Conservation (phyloP, 148 eudicot genomes). For the Polygonum aviculare region DNA sequence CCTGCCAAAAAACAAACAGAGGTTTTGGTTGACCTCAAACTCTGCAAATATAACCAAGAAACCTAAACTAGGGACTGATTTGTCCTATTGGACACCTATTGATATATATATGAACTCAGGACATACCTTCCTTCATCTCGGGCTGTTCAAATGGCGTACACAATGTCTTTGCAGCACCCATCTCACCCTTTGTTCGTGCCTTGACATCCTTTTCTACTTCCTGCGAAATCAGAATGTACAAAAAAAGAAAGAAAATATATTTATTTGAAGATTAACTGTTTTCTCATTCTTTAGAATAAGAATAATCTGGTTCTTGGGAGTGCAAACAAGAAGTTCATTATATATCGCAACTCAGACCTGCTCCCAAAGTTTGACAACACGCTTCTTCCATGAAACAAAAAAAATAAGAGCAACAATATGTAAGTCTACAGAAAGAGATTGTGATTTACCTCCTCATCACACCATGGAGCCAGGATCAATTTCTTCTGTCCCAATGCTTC, state of each 20-base stretch:
- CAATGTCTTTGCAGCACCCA: slow-evolving; percentile 87
- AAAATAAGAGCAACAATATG: neutral
- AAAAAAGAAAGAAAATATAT: neutral
- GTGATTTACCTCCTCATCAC: slow-evolving; percentile 83
- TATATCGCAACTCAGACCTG: neutral
- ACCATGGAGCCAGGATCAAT: slow-evolving; percentile 97
- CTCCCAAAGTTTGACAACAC: neutral
- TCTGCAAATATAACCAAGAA: neutral
- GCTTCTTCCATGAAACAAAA: neutral
- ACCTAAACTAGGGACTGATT: neutral
- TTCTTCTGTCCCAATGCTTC: slow-evolving; percentile 84
- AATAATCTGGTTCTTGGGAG: neutral
- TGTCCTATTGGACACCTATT: neutral
- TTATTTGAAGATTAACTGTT: neutral
- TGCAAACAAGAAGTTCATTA: neutral
- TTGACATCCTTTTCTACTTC: slow-evolving; percentile 96
- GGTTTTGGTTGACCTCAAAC: neutral
- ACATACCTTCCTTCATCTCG: slow-evolving; percentile 65
- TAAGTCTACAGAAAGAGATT: neutral
- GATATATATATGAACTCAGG: neutral
- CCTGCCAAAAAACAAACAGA: slow-evolving; percentile 32
- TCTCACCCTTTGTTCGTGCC: slow-evolving; percentile 86
- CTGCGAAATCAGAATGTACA: slow-evolving; percentile 20
- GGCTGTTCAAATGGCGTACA: slow-evolving; percentile 98
- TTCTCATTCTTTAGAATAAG: neutral